Base-by-base conservation (phyloP, 768 basidiomycete species). In the Boletus insuetus region DNA sequence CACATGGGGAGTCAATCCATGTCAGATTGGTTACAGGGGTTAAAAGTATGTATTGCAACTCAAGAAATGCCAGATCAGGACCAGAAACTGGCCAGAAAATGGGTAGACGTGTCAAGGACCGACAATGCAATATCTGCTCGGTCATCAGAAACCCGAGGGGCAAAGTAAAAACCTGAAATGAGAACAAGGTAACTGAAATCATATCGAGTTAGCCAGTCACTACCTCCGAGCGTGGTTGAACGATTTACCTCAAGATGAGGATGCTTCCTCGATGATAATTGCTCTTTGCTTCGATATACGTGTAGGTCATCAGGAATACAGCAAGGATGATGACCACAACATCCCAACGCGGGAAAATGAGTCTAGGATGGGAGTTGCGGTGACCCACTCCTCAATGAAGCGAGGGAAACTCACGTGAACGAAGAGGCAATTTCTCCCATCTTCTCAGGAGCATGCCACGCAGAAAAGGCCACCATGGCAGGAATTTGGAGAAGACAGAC, bases 291-390 rank as follows among this genome's bases (percentile, higher is more conserved):
- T 99, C 97, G 64, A 98, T 97, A 69, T 97, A 98, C 5, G 94
- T 96, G 71, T 99, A 99, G 0, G 97, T 98, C 80, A 99, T 84
- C 59, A 98, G 73, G 80, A 98, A 99, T 75, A 99, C 94, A 0
- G 94, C 92, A 43, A 99, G 81, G 61, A 98, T 89, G 66, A 98
- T 87, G 26, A 86, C 89, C 62, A 98, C 85, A 46, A 94, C 93
- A 68, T 99, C 97, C 96, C 96, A 99, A 61, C 94, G 85, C 1
- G 97, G 97, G 82, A 99, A 97, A 55, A 98, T 94, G 51, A 99
- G 82, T 20, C 94, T 98, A 66, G 3, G 22, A 49, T 3, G 16
- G 45, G 40, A 49, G 49, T 57, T 32, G 34, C 61, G 8, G 51
- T 38, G n/a, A 56, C 32, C 39, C 34, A 41, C n/a, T 16, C 11